Base-by-base conservation (phyloP, 345 rosid genomes). In the Laguncularia racemosa region DNA sequence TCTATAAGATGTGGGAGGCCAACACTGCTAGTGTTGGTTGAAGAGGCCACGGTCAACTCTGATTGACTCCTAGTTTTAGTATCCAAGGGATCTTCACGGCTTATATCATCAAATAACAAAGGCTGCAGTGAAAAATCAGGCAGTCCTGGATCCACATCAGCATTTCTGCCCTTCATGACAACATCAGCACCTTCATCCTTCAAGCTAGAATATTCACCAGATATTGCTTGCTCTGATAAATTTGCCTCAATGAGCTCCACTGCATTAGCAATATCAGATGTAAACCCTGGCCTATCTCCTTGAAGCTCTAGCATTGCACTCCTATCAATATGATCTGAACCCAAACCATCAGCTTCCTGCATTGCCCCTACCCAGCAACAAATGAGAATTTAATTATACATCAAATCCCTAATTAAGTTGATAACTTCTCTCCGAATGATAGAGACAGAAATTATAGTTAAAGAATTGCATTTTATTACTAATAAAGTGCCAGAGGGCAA, bases 301-400 rank as follows among this genome's bases (percentile, higher is more conserved):
- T 61, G 63, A 57, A 14, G 65, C 63, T 63, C 62, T 44, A 51
- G 46, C 57, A 68, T 67, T 67, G 45, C 20, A 51, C 67, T 66
- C 54, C 66, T 61, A 61, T 67, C 62, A 63, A 48, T 53, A 57
- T 82, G 80, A 55, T 71, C 67, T 66, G 63, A 63, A 65, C 52
- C 81, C 68, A 67, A 78, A 73, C 72, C 78, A 78, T 81, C 71
- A 70, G 78, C 76, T 70, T 79, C 95, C 95, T 91, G 96, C 95
- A 88, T 81, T 74, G 77, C 76, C 86, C 98, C 98, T 84, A 81
- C 84, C 92, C 76, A 86, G 84, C 71, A 83, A 77, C 75, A 82
- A 85, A 84, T 84, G 85, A 84, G 89, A 82, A 81, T 58, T 71
- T 71, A 67, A 78, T 81, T 68, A 85, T 71, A 58, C 60, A 51